These are phyloP conservation scores for Danielozyma ontarioensis DNA, from an alignment of 805 yeast species.

Conservation along the genomic window DNA sequence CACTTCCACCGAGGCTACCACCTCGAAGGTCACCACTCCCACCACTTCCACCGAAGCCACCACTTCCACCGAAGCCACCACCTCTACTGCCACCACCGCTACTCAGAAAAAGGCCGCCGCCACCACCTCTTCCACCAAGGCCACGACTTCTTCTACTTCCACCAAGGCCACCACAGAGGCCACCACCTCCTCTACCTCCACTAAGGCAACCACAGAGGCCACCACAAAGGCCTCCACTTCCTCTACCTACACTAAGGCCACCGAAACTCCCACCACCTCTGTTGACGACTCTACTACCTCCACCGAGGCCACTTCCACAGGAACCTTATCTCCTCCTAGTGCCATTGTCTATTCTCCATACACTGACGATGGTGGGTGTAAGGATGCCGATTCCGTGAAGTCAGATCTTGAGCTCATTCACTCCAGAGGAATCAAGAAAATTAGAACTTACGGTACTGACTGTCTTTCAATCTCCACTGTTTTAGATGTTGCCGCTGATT, in stretches of 20 bases:
- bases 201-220: conserved; percentile 4
- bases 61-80: conserved; percentile 6
- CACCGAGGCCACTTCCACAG: conserved; percentile 8
- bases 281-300: conserved; percentile 7
- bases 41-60: conserved; percentile 6
- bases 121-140: neutral
- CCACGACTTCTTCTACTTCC: conserved; percentile 6
- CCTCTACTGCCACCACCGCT: conserved; percentile 10
- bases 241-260: conserved; percentile 6
- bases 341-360: conserved; percentile 79
- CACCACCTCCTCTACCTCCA: conserved; percentile 10
- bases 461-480: conserved; percentile 66
- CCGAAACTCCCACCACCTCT: conserved; percentile 10
- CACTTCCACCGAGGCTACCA: conserved; percentile 5
- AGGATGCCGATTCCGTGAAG: conserved; percentile 46
- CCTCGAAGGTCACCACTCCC: conserved; percentile 12
- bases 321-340: conserved; percentile 40
- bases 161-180: conserved; percentile 5
- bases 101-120: conserved; percentile 4
- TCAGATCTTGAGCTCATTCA: conserved; percentile 56
- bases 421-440: conserved; percentile 54
- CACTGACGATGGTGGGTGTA: conserved; percentile 63
- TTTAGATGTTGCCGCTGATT: conserved; percentile 48
- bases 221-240: conserved; percentile 9
- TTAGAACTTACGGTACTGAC: conserved; percentile 85